phyloP scores from a whole-genome alignment of 805 yeast species.

The Ogataea methylovora region DNA sequence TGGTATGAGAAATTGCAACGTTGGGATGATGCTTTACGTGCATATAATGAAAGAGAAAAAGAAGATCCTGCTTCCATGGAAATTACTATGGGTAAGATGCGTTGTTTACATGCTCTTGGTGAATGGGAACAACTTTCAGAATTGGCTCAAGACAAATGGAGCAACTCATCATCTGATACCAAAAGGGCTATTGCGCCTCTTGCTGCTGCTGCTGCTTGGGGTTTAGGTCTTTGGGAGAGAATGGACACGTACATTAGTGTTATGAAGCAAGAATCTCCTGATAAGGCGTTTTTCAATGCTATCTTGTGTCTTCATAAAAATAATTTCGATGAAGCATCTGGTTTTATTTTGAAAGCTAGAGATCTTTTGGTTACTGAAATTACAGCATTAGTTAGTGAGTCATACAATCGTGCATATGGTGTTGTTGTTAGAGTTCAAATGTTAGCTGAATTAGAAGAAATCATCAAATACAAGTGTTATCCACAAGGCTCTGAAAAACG shows the following conservation, averaged over 20 bases:
- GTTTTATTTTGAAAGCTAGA: conserved; percentile 76
- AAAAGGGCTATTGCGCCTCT: conserved; percentile 86
- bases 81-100: conserved; percentile 94
- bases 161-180: conserved; percentile 58
- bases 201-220: conserved; percentile 99
- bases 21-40: conserved; percentile 96
- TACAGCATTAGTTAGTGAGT: conserved; percentile 90
- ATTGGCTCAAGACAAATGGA: conserved; percentile 84
- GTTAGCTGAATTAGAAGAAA: conserved; percentile 95
- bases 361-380: conserved; percentile 88
- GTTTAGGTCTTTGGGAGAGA: conserved; percentile 91
- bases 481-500: conserved; percentile 81
- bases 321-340: conserved; percentile 73
- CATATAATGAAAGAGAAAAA: conserved; percentile 74
- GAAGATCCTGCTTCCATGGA: conserved; percentile 68
- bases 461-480: conserved; percentile 77
- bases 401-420: conserved; percentile 93
- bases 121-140: conserved; percentile 94
- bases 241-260: conserved; percentile 88
- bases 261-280: conserved; percentile 90
- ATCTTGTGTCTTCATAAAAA: conserved; percentile 79
- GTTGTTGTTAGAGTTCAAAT: conserved; percentile 96
- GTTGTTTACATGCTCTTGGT: conserved; percentile 96
- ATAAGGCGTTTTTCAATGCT: conserved; percentile 90
- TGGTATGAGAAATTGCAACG: conserved; percentile 97